A percentile compares a stretch with the other conserved stretches of the same genome.
phyloP scores from a whole-genome alignment of 768 basidiomycete genomes.

The Macrocybe gigantea region DNA sequence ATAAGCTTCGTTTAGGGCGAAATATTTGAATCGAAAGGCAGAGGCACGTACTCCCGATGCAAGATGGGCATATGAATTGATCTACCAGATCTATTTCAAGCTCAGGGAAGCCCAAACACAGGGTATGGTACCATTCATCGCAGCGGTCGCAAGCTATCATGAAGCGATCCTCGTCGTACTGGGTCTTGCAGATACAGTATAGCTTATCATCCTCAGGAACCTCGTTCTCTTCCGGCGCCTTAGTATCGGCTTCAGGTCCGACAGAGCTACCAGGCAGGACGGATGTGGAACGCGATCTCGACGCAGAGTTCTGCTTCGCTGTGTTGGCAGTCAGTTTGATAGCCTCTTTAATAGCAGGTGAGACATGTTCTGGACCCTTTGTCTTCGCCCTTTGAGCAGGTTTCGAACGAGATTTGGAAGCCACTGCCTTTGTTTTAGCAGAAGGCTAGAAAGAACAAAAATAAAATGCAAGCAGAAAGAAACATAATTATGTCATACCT shows the following conservation, averaged over 20 bases:
- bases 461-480: neutral
- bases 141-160: constrained; percentile 98
- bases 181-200: constrained; percentile 86
- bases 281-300: constrained; percentile 68
- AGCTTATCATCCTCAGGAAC: constrained; percentile 61
- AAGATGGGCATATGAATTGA: constrained; percentile 85
- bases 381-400: constrained; percentile 27
- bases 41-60: constrained; percentile 58
- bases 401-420: constrained; percentile 21
- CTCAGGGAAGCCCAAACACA: constrained; percentile 79
- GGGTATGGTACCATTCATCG: constrained; percentile 92
- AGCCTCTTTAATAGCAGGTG: constrained; percentile 11
- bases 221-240: constrained; percentile 35
- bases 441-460: constrained; percentile 14
- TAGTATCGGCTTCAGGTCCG: constrained; percentile 30
- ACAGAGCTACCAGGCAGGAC: constrained; percentile 49
- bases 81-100: constrained; percentile 83
- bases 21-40: neutral
- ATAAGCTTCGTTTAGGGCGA: constrained; percentile 2
- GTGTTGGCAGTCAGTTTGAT: constrained; percentile 13
- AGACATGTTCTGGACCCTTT: constrained; percentile 13
- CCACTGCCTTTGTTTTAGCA: constrained; percentile 15
- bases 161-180: constrained; percentile 78
- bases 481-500: constrained; percentile 21
- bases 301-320: constrained; percentile 31